phyloP scores from a whole-genome alignment of 805 yeast species.

The Metschnikowia henanensis region DNA sequence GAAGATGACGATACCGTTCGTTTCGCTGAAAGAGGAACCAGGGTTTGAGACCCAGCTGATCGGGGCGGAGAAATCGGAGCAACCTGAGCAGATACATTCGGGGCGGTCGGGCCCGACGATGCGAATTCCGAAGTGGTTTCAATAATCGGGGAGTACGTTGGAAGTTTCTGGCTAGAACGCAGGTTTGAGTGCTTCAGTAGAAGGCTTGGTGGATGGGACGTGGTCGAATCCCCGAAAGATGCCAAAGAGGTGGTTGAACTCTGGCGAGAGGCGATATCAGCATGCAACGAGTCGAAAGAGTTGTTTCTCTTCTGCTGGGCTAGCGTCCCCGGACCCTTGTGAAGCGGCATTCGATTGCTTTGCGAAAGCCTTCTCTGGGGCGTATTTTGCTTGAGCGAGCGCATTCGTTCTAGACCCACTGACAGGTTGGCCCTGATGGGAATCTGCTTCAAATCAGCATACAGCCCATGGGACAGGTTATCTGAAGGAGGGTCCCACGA shows the following conservation, averaged over 20 bases:
- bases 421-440: constrained; percentile 19
- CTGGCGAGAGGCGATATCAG: constrained; percentile 13
- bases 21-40: not conserved
- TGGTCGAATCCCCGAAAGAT: constrained; percentile 2
- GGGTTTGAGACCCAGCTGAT: constrained; percentile 1
- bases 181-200: constrained; percentile 1
- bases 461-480: constrained; percentile 20
- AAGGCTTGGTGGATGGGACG: not conserved
- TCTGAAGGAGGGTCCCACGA: constrained; percentile 26
- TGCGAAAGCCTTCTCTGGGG: constrained; percentile 12
- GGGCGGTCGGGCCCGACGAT: not conserved
- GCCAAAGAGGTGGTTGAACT: constrained; percentile 11
- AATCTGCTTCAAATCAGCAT: constrained; percentile 8
- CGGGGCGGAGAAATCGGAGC: not conserved
- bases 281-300: constrained; percentile 17
- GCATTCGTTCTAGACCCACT: constrained; percentile 19
- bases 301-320: constrained; percentile 19
- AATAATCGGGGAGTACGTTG: constrained; percentile 5
- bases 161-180: constrained; percentile 6
- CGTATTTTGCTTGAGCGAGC: constrained; percentile 5
- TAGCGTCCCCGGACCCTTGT: constrained; percentile 12
- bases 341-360: constrained; percentile 8
- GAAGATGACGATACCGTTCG: constrained; percentile 11
- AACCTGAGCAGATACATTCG: not conserved
- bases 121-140: constrained; percentile 6